A percentile compares a stretch with the other conserved stretches of the same genome.
Conservation (phyloP, 2,329 filamentous ascomycete genomes). For the Periconia digitata region DNA sequence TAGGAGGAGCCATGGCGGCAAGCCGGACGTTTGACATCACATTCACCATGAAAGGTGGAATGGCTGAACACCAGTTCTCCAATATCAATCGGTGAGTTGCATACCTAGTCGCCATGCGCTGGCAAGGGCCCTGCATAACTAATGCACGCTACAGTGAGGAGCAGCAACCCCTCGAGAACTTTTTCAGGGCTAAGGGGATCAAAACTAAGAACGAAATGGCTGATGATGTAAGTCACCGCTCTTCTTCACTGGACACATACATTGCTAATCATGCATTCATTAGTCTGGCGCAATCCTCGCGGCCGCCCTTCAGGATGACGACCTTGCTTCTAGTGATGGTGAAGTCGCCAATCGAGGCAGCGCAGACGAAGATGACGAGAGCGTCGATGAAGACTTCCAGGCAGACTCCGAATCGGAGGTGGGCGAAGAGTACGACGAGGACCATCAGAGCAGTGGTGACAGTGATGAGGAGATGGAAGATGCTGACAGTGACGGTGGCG, state of each 20-base stretch:
- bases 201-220: slow-evolving; percentile 99
- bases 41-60: slow-evolving; percentile 83
- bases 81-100: slow-evolving; percentile 82
- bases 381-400: slow-evolving; percentile 92
- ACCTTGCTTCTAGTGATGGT: slow-evolving; percentile 78
- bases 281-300: slow-evolving; percentile 66
- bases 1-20: slow-evolving; percentile 89
- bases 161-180: slow-evolving; percentile 91
- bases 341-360: slow-evolving; percentile 79
- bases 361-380: slow-evolving; percentile 95
- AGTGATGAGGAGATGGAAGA: slow-evolving; percentile 67
- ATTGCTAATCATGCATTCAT: slow-evolving; percentile 25
- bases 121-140: slow-evolving; percentile 10
- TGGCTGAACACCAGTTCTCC: slow-evolving; percentile 90
- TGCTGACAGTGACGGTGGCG: slow-evolving; percentile 59
- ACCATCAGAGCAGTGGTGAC: slow-evolving; percentile 80
- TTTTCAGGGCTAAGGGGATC: slow-evolving; percentile 94
- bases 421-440: slow-evolving; percentile 92
- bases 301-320: slow-evolving; percentile 80
- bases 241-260: slow-evolving; percentile 1
- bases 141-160: slow-evolving; percentile 65
- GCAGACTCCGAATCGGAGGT: slow-evolving; percentile 92
- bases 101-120: not conserved
- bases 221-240: slow-evolving; percentile 70
- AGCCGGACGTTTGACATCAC: slow-evolving; percentile 97